phyloP scores from a whole-genome alignment of 129 eudicot species.

The Artemisia argyi region DNA sequence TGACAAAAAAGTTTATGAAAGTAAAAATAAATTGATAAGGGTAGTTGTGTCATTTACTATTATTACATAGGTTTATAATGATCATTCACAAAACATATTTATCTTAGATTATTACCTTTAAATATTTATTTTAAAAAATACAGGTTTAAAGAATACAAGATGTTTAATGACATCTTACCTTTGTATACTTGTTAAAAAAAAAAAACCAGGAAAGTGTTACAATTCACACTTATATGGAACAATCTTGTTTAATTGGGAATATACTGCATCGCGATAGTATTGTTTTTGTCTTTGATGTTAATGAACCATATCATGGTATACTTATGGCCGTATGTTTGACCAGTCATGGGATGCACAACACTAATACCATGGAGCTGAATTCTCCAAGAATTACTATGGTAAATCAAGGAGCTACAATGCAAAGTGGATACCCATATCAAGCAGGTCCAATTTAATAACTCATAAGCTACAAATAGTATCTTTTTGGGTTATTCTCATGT shows the following conservation, averaged over 20 bases:
- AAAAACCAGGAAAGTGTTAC: too few relatives aligned
- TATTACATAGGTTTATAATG: too few relatives aligned
- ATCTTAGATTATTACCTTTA: too few relatives aligned
- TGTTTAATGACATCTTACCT: too few relatives aligned
- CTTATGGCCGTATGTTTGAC: slow-evolving; percentile 24
- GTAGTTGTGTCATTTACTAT: too few relatives aligned
- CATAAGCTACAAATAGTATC: background rate
- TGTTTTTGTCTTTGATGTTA: slow-evolving; percentile 11
- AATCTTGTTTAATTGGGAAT: slow-evolving; percentile 2
- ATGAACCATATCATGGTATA: slow-evolving; percentile 20
- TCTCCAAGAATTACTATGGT: slow-evolving; percentile 70
- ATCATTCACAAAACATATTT: too few relatives aligned
- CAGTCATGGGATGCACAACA: slow-evolving; percentile 56
- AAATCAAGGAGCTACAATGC: slow-evolving; percentile 46
- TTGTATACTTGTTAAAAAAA: too few relatives aligned
- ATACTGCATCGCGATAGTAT: slow-evolving; percentile 12
- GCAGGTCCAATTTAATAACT: slow-evolving; percentile 28
- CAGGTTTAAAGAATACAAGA: too few relatives aligned
- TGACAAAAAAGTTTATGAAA: too few relatives aligned
- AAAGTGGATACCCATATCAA: slow-evolving; percentile 47
- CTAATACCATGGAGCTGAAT: slow-evolving; percentile 47
- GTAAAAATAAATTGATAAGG: too few relatives aligned
- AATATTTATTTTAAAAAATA: too few relatives aligned
- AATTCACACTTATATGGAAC: too few relatives aligned
- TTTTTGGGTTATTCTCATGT: slow-evolving; percentile 10